Percentiles rank a stretch among this genome's conserved stretches.
These are phyloP conservation scores for Simmondsia chinensis DNA, from an alignment of 148 eudicot species.

Conservation along the genomic window DNA sequence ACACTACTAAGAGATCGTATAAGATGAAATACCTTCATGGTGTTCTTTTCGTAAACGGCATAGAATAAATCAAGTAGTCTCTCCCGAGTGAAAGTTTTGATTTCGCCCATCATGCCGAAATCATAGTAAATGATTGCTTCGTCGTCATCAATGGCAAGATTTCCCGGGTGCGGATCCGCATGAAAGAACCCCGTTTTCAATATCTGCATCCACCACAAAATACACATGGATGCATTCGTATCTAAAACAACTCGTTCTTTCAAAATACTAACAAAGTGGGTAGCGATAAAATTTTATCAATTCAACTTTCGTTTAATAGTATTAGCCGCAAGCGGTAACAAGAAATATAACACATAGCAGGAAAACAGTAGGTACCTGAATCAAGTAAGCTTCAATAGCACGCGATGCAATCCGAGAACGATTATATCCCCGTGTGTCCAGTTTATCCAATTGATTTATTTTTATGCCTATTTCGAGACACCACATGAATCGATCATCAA, in stretches of 20 bases:
- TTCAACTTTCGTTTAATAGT: too few relatives aligned
- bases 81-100: conserved; percentile 81
- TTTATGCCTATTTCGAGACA: conserved; percentile 51
- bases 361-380: conserved; percentile 48
- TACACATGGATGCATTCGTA: too few relatives aligned
- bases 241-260: too few relatives aligned
- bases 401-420: conserved; percentile 82
- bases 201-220: conserved; percentile 38
- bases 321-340: too few relatives aligned
- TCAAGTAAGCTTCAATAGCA: conserved; percentile 86
- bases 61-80: conserved; percentile 84
- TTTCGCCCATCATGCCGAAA: conserved; percentile 99
- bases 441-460: conserved; percentile 60
- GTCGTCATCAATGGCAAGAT: conserved; percentile 92
- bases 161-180: conserved; percentile 99
- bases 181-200: conserved; percentile 96
- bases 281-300: too few relatives aligned
- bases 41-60: conserved; percentile 86
- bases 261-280: too few relatives aligned
- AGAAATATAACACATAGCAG: not conserved
- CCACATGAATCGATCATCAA: not conserved
- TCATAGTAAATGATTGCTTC: conserved; percentile 94
- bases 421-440: conserved; percentile 63
- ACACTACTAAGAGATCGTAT: too few relatives aligned
- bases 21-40: conserved; percentile 68